Base-by-base conservation (phyloP, 23 red algal genomes). In the Agarophyton chilense region DNA sequence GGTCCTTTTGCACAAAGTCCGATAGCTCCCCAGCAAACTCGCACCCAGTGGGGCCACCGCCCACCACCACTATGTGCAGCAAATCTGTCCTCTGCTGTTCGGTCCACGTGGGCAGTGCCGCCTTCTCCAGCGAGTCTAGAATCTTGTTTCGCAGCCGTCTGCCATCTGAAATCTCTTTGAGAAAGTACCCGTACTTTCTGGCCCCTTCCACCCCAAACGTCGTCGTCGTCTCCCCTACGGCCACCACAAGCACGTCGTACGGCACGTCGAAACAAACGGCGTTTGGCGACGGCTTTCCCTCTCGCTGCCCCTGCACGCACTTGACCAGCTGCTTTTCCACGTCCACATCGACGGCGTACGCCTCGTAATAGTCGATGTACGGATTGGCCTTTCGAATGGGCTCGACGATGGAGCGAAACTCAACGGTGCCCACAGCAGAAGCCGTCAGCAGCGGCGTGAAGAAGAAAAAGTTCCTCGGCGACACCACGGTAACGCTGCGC, bases 391-490 rank as follows among this genome's bases (percentile, higher is more conserved):
- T 85, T 35, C 92, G 53, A 39, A 98, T 79, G 39, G 96, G 90
- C 86, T 98, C 96, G 24, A 90, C 79, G 55, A 94, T 83, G 40
- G 89, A 92, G 28, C 96, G 88, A 79, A 94, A 94, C 72, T 98
- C 96, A 18, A 98, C 90, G 18, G 92, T 98, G 25, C 96, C 96
- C 8, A 98, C 92, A 1, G 93, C 81, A 32, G 92, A 78, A 1
- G 93, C 88, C 28, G 78, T 84, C 44, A 98, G 49, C 90, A 98
- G 78, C 1, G 96, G 96, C 39, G 92, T 94, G 66, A 98, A 94
- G 38, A 95, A 90, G 82, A 98, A 98, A 39, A 93, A 95, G 57
- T 98, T 98, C 17, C 96, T 84, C 28, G 96, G 96, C n/a, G 96
- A 95, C 28, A 98, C 67, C 14, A 94, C 62, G 19, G 78, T 90